Base-by-base conservation (phyloP, 2,329 filamentous ascomycete species). In the Dothideomycetes sp. region DNA sequence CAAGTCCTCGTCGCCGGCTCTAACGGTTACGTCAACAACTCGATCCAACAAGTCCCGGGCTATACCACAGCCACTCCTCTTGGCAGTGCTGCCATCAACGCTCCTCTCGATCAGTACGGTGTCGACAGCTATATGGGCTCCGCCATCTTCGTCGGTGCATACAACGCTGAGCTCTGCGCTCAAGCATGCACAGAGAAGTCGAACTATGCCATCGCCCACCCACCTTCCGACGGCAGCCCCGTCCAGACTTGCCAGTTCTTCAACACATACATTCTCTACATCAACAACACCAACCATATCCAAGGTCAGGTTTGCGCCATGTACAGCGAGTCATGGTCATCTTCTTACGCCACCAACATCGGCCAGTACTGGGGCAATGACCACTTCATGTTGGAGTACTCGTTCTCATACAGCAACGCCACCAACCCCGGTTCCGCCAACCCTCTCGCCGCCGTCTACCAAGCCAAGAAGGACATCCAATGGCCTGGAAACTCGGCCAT, bases 261-360 rank as follows among this genome's bases (percentile, higher is more conserved):
- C 47, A 57, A 60, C 36, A 55, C 56, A 3, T 58, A 59, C 41
- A 34, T 57, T 10, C 43, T 58, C 12, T 47, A 51, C 33, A 51
- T 51, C 30, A 49, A 56, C 39, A 42, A 42, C 1, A 45, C 45
- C 3, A 32, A 46, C 4, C 17, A 45, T 6, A 7, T n/a, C 13
- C 29, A 31, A 31, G 47, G 48, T 9, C 53, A 59, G 44, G 53
- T 53, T 45, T 58, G 55, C 44, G 36, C 50, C 5, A 41, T 51
- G 31, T 53, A 52, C 47, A 47, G 41, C 18, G 45, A 50, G 45
- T 44, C 45, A 17, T 51, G 50, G 51, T 42, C 47, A 2, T 37
- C 32, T 9, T 32, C 24, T 17, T 54, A 45, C 30, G 51, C 51
- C 10, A 51, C 46, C 27, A 55, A 55, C 34, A 42, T 35, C 17